Evolutionary conservation across 2,329 filamentous ascomycete species (phyloP).

Genomic region (Exophiala spinifera): DNA sequence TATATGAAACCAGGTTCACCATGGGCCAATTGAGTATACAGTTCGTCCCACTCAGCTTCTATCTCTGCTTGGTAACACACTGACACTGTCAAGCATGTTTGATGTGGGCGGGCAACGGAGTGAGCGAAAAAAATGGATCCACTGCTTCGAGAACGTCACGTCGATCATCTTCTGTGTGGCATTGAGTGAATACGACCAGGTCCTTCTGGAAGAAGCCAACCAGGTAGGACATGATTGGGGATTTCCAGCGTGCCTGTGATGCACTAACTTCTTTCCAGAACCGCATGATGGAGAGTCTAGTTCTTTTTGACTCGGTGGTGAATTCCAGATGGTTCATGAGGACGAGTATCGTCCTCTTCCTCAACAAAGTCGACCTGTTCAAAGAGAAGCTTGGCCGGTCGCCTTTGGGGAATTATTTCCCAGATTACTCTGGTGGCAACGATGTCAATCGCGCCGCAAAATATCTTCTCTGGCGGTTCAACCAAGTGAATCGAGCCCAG

Average conservation of each 20-base stretch:
- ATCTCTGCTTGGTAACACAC: conserved; percentile 10
- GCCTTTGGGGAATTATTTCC: conserved; percentile 91
- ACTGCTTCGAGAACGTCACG: conserved; percentile 99
- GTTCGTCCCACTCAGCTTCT: conserved; percentile 55
- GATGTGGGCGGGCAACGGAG: conserved; percentile 96
- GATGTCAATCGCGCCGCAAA: conserved; percentile 98
- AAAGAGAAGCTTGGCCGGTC: conserved; percentile 88
- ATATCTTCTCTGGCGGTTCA: conserved; percentile 96
- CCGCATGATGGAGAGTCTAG: conserved; percentile 97
- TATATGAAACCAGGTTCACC: conserved; percentile 96
- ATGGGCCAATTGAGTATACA: conserved; percentile 99
- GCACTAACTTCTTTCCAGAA: conserved; percentile 58
- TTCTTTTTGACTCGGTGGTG: conserved; percentile 96
- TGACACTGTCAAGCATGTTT: conserved; percentile 73
- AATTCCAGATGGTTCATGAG: conserved; percentile 99
- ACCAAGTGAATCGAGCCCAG: conserved; percentile 95
- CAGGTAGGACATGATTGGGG: conserved; percentile 61
- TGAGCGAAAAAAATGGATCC: conserved; percentile 99
- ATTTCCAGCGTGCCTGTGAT: background rate
- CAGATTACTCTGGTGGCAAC: conserved; percentile 94
- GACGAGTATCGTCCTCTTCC: conserved; percentile 95
- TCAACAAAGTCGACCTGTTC: conserved; percentile 99
- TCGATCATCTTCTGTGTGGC: conserved; percentile 99
- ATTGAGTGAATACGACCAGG: conserved; percentile 96
- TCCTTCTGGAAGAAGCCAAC: conserved; percentile 92